Percentiles rank a stretch among this genome's conserved stretches.
Evolutionary conservation across 306 rosid genomes (phyloP).

Genomic region (Glycine tomentella): DNA sequence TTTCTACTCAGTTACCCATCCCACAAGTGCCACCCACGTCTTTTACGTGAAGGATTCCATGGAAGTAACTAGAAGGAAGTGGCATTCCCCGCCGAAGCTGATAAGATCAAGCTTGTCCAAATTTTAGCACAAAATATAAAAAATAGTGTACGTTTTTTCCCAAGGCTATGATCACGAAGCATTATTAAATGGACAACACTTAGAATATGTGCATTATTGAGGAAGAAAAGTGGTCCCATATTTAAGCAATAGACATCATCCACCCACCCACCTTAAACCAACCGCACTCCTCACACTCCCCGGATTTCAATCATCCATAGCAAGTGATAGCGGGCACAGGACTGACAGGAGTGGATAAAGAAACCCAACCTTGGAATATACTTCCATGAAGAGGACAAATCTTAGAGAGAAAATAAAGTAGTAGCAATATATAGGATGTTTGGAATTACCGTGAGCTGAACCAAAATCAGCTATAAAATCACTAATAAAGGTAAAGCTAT

Average conservation of each 20-base stretch:
- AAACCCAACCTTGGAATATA: conserved; percentile 24
- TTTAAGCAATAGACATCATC: conserved; percentile 34
- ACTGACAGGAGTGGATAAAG: conserved; percentile 27
- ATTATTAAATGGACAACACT: neutral
- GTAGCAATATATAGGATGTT: too few species aligned
- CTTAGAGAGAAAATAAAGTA: neutral
- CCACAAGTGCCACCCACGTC: neutral
- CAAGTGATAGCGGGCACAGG: neutral
- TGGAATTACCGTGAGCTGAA: too few species aligned
- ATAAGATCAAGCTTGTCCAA: neutral
- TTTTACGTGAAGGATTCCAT: neutral
- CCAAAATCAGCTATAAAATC: too few species aligned
- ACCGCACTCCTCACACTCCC: neutral
- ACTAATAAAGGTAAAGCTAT: too few species aligned
- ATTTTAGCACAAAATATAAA: neutral
- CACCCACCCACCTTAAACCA: neutral
- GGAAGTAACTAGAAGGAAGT: neutral
- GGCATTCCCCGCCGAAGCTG: neutral
- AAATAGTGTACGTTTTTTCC: neutral
- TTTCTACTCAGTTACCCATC: neutral
- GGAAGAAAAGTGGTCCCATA: conserved; percentile 32
- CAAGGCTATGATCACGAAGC: conserved; percentile 31
- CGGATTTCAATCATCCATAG: neutral
- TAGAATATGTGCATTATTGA: conserved; percentile 36
- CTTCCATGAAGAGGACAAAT: conserved; percentile 39